Conservation (phyloP, 352 stramenopile genomes). For the Phytophthora capsici region DNA sequence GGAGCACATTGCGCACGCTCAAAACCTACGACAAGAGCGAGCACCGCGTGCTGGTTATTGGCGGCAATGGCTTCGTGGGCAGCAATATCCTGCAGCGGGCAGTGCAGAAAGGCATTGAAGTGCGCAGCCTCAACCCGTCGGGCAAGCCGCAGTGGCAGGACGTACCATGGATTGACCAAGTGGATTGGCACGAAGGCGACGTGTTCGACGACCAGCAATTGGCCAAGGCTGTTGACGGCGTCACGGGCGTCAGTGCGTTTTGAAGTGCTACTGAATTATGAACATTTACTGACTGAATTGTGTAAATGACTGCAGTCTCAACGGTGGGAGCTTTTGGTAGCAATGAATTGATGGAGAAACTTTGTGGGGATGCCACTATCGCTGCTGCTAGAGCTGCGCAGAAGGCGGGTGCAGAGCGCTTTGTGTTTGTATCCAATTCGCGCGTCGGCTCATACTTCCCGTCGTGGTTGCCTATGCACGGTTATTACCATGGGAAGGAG, state of each 20-base stretch:
- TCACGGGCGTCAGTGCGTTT: conserved; percentile 83
- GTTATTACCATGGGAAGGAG: conserved; percentile 93
- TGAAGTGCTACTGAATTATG: not conserved
- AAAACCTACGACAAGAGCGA: conserved; percentile 72
- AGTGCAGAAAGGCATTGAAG: conserved; percentile 86
- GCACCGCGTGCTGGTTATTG: conserved; percentile 85
- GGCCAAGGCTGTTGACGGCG: conserved; percentile 68
- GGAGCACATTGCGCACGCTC: conserved; percentile 35
- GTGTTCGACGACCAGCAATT: conserved; percentile 80
- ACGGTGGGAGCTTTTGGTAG: conserved; percentile 89
- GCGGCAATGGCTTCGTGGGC: conserved; percentile 90
- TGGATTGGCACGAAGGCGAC: conserved; percentile 89
- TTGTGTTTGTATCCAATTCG: conserved; percentile 94
- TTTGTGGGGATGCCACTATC: conserved; percentile 91
- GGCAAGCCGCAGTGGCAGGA: conserved; percentile 84
- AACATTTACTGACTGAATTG: conserved; percentile 2
- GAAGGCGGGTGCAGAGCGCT: conserved; percentile 74
- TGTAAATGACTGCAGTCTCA: conserved; percentile 60
- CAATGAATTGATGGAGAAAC: conserved; percentile 90
- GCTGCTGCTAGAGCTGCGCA: conserved; percentile 75
- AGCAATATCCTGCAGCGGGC: conserved; percentile 91
- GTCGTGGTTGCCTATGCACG: conserved; percentile 79
- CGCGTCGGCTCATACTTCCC: conserved; percentile 82
- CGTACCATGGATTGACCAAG: conserved; percentile 81
- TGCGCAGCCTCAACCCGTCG: conserved; percentile 86